Base-by-base conservation (phyloP, 768 basidiomycete genomes). In the Boletus patriciae region DNA sequence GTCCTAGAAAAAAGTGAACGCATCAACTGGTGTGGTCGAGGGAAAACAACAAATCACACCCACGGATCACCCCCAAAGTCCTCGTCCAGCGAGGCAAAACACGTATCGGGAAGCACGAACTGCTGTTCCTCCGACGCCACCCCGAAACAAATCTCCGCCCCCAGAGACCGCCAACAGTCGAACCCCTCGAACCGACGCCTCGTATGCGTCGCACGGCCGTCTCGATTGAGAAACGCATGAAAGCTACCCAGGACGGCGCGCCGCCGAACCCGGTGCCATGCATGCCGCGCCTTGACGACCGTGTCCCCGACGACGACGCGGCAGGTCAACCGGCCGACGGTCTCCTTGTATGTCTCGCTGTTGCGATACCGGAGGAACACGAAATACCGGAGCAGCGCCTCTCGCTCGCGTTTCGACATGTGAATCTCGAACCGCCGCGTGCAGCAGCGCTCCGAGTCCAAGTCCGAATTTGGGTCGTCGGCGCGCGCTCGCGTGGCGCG, bases 301-400 rank as follows among this genome's bases (percentile, higher is more conserved):
- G 62, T 59, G 19, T 64, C 61, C 41, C 62, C 70, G 9, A 67
- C 61, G 42, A 62, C 57, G 47, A 66, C 59, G 5, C 65, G 62
- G 2, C 58, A 60, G 9, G 73, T 73, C 23, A 70, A 58, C 6
- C 63, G 57, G 0, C 45, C 57, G 31, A 82, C 67, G 12, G 76
- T 76, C 44, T 77, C 65, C 23, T 66, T 61, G 59, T 83, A 85
- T 13, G 74, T 75, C 10, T 70, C 67, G 60, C 81, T 78, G 56
- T 85, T 85, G 15, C 84, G 73, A 58, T 82, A 85, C n/a, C 83
- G 77, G 0, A 85, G 69, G 59, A 85, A 84, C 12, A 78, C 70
- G 43, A 84, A 75, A 63, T 79, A 85, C 56, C 77, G 78, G 11
- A 79, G 74, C 2, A 85, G 58, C n/a, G 65, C 65, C 38, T 78